Evolutionary conservation across 805 yeast species (phyloP).

Genomic region (Yamadazyma phyllophila): DNA sequence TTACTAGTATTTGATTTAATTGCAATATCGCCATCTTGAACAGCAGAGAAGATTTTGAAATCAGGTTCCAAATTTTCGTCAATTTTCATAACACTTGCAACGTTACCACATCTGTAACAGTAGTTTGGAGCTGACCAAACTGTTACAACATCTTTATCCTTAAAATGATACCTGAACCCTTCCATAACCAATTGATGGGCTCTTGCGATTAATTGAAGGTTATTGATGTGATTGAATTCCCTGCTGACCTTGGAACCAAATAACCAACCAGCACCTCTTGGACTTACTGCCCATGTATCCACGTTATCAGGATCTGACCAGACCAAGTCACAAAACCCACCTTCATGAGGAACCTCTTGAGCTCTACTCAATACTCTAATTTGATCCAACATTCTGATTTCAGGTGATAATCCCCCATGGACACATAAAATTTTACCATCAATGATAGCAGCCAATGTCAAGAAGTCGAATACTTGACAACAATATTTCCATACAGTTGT

Average conservation of each 20-base stretch:
- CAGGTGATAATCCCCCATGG: slow-evolving; percentile 97
- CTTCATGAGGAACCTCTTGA: slow-evolving; percentile 98
- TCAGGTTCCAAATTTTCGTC: slow-evolving; percentile 84
- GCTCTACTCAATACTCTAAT: slow-evolving; percentile 92
- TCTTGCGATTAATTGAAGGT: slow-evolving; percentile 82
- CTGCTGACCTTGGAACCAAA: slow-evolving; percentile 93
- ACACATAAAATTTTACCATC: slow-evolving; percentile 94
- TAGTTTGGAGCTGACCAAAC: slow-evolving; percentile 98
- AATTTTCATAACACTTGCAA: slow-evolving; percentile 96
- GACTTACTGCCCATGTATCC: slow-evolving; percentile 97
- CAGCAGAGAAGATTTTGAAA: slow-evolving; percentile 93
- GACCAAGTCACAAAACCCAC: slow-evolving; percentile 95
- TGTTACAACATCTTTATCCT: slow-evolving; percentile 93
- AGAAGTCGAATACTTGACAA: slow-evolving; percentile 92
- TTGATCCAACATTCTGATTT: slow-evolving; percentile 95
- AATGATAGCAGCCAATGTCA: slow-evolving; percentile 91
- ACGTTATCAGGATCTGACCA: slow-evolving; percentile 99
- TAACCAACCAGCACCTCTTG: slow-evolving; percentile 98
- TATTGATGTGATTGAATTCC: slow-evolving; percentile 94
- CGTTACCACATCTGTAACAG: slow-evolving; percentile 97
- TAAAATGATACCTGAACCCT: slow-evolving; percentile 94
- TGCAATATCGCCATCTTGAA: slow-evolving; percentile 69
- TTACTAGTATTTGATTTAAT: slow-evolving; percentile 38
- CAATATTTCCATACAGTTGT: slow-evolving; percentile 96
- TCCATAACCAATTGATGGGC: slow-evolving; percentile 99